phyloP scores from a whole-genome alignment of 164 flowering plant species.

The Nelumbo lutea region DNA sequence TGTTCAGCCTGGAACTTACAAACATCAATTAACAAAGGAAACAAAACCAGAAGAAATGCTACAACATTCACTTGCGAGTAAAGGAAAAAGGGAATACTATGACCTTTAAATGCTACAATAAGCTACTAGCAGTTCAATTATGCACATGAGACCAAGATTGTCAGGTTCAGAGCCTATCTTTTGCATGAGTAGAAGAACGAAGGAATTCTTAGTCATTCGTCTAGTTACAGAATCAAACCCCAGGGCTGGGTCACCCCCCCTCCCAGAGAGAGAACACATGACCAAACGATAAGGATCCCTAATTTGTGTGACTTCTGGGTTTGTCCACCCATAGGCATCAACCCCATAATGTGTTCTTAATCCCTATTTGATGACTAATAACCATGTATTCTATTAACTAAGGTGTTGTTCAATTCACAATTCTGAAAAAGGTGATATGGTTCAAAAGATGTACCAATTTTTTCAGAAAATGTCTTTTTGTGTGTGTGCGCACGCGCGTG shows the following conservation, averaged over 20 bases:
- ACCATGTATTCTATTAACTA: neutral
- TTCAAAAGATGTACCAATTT: no score
- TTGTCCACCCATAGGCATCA: neutral
- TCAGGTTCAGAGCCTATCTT: no score
- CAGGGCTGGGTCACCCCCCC: no score
- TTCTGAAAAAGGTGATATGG: no score
- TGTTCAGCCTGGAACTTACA: conserved; percentile 44
- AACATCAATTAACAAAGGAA: conserved; percentile 1
- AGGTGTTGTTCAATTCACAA: no score
- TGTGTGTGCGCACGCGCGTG: no score
- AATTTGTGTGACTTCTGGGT: neutral
- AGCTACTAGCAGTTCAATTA: no score
- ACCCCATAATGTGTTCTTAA: neutral
- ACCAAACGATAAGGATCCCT: neutral
- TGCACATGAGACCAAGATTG: no score
- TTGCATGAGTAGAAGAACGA: no score
- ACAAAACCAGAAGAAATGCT: neutral
- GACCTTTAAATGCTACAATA: neutral
- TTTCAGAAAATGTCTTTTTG: no score
- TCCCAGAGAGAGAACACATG: no score
- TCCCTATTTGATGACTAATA: neutral
- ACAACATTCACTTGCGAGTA: neutral
- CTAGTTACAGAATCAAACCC: neutral
- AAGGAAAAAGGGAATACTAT: neutral
- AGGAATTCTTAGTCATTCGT: no score